These are phyloP conservation scores for Lasiodiplodia citricola DNA, from an alignment of 2,329 filamentous ascomycete genomes.

Conservation along the genomic window DNA sequence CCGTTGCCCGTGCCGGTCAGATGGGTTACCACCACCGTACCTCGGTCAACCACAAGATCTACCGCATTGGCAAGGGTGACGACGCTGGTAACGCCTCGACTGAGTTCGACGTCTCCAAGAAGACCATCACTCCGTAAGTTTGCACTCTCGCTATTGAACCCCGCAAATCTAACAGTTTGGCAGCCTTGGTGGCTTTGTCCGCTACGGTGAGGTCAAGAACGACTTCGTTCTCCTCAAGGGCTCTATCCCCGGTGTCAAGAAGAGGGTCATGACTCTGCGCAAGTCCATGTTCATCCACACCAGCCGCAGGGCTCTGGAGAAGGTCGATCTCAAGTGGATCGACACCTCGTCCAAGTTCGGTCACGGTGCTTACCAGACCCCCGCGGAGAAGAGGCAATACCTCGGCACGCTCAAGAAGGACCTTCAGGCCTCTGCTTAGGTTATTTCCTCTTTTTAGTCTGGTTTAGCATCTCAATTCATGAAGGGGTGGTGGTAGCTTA, in stretches of 20 bases:
- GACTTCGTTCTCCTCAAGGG: conserved; percentile 99
- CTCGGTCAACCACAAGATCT: conserved; percentile 99
- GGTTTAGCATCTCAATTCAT: conserved; percentile 36
- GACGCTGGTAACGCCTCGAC: conserved; percentile 94
- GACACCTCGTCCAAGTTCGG: conserved; percentile 99
- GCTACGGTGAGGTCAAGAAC: conserved; percentile 99
- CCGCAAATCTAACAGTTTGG: conserved; percentile 45
- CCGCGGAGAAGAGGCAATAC: conserved; percentile 96
- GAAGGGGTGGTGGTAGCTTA: conserved; percentile 43
- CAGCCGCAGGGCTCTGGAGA: conserved; percentile 93
- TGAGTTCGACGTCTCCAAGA: conserved; percentile 97
- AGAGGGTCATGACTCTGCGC: conserved; percentile 97
- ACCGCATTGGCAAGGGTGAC: conserved; percentile 93
- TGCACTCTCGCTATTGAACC: neutral
- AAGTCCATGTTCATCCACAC: conserved; percentile 99
- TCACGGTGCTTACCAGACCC: conserved; percentile 99
- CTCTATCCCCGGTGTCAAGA: conserved; percentile 97
- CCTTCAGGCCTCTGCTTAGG: conserved; percentile 58
- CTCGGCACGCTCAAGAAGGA: conserved; percentile 99
- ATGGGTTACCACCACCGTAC: conserved; percentile 99
- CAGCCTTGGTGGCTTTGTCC: conserved; percentile 98
- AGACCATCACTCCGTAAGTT: conserved; percentile 98
- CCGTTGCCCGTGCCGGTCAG: conserved; percentile 99
- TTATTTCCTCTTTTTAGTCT: conserved; percentile 29
- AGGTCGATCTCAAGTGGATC: conserved; percentile 99